Evolutionary conservation across 1,284 basidiomycete species (phyloP).

Genomic region (Puccinia hordei): DNA sequence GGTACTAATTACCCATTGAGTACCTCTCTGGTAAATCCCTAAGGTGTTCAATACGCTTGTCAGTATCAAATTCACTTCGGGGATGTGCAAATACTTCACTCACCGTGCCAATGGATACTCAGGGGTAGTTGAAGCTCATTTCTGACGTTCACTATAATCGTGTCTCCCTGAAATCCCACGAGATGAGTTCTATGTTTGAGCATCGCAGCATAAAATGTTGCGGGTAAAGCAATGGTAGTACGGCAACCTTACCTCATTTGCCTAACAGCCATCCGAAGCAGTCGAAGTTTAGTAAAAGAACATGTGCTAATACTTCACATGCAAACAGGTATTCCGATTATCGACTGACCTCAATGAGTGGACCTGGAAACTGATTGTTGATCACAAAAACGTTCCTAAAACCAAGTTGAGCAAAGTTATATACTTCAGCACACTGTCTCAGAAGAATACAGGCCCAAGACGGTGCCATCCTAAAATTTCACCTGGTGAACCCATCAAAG

Average conservation of each 20-base stretch:
- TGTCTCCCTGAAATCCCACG: slow-evolving; percentile 57
- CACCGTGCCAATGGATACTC: slow-evolving; percentile 63
- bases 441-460: not conserved
- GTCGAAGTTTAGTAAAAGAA: not conserved
- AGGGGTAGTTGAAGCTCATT: slow-evolving; percentile 61
- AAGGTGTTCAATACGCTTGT: not conserved
- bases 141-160: slow-evolving; percentile 61
- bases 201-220: not conserved
- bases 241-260: slow-evolving; percentile 13
- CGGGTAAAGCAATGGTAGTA: no score
- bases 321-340: slow-evolving; percentile 53
- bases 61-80: not conserved
- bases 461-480: not conserved
- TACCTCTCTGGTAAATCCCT: slow-evolving; percentile 56
- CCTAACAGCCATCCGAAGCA: not conserved
- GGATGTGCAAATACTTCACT: not conserved
- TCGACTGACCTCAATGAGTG: slow-evolving; percentile 64
- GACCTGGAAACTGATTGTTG: slow-evolving; percentile 64
- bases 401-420: not conserved
- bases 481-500: slow-evolving; percentile 2
- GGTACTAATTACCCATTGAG: slow-evolving; percentile 55
- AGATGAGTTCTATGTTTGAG: not conserved
- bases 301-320: not conserved
- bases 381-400: slow-evolving; percentile 61
- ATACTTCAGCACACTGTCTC: not conserved